These are phyloP conservation scores for Neocatenulostroma microsporum DNA, from an alignment of 2,329 filamentous ascomycete species.

Conservation along the genomic window DNA sequence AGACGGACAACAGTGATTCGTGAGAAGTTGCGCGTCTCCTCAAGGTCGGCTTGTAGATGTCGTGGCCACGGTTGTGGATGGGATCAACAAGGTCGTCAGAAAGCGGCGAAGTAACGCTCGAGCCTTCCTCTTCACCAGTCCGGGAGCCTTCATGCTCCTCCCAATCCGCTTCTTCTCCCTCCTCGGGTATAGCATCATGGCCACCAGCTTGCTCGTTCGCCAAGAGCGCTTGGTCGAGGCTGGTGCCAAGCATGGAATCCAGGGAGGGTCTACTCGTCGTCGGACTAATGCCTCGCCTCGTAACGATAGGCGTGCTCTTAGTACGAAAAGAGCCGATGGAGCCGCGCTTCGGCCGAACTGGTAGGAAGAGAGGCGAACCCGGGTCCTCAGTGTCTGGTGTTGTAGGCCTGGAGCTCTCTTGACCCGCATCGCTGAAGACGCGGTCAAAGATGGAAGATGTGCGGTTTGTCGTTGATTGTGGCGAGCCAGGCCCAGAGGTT, in stretches of 20 bases:
- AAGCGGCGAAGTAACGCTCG: conserved; percentile 15
- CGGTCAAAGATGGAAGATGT: conserved; percentile 73
- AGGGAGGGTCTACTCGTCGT: conserved; percentile 17
- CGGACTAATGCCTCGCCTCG: conserved; percentile 13
- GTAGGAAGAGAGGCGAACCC: conserved; percentile 54
- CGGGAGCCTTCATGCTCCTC: conserved; percentile 17
- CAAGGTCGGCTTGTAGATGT: conserved; percentile 38
- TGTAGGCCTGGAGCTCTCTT: conserved; percentile 64
- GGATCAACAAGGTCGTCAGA: conserved; percentile 21
- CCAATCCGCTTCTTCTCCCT: conserved; percentile 24
- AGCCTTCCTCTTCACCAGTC: conserved; percentile 6
- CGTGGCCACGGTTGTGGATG: conserved; percentile 29
- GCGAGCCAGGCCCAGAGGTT: conserved; percentile 74
- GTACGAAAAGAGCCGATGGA: conserved; percentile 39
- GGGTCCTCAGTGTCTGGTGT: conserved; percentile 66
- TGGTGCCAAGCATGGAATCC: conserved; percentile 25
- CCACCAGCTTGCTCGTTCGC: conserved; percentile 14
- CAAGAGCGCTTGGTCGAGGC: conserved; percentile 20
- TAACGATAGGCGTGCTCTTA: conserved; percentile 14
- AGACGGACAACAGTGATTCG: conserved; percentile 80
- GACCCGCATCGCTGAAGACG: conserved; percentile 48
- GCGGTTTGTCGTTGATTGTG: conserved; percentile 60
- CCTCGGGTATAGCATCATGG: conserved; percentile 24
- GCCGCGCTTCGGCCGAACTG: conserved; percentile 50
- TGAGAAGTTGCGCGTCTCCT: conserved; percentile 68